Evolutionary conservation across 2,329 filamentous ascomycete species (phyloP).

Genomic region (Fusarium buxicola): DNA sequence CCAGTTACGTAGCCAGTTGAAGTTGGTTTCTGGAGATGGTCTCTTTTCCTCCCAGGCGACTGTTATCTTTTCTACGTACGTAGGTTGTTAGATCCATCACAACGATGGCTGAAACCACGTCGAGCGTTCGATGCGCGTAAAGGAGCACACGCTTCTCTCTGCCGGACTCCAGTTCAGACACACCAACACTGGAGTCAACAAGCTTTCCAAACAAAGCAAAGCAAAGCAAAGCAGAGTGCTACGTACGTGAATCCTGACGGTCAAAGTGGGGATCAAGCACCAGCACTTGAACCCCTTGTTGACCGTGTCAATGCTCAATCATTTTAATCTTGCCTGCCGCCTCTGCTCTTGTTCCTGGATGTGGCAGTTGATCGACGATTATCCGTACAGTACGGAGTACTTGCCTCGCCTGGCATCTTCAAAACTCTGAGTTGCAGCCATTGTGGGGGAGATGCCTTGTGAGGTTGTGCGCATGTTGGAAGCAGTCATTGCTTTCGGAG

Average conservation of each 20-base stretch:
- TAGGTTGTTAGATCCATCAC: constrained; percentile 3
- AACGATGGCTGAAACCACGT: constrained; percentile 2
- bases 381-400: too few species aligned
- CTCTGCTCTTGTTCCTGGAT: constrained; percentile 16
- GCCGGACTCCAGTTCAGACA: too few species aligned
- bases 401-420: constrained; percentile 23
- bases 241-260: constrained; percentile 27
- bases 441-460: constrained; percentile 25
- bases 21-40: not conserved
- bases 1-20: too few species aligned
- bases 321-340: not conserved
- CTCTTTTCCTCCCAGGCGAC: constrained; percentile 13
- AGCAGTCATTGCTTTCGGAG: not conserved
- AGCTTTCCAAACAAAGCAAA: constrained; percentile 17
- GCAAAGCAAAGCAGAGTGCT: constrained; percentile 15
- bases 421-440: constrained; percentile 29
- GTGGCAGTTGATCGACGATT: constrained; percentile 28
- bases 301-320: constrained; percentile 1
- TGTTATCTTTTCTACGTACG: constrained; percentile 1
- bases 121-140: too few species aligned
- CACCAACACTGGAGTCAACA: constrained; percentile 1
- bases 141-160: too few species aligned
- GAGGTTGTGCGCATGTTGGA: constrained; percentile 23
- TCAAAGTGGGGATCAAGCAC: constrained; percentile 20
- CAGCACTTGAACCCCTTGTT: not conserved